Evolutionary conservation across 2,329 filamentous ascomycete genomes (phyloP), one percentile per base, ranked within the genome.

Genomic region (Trichoderma sp.): DNA sequence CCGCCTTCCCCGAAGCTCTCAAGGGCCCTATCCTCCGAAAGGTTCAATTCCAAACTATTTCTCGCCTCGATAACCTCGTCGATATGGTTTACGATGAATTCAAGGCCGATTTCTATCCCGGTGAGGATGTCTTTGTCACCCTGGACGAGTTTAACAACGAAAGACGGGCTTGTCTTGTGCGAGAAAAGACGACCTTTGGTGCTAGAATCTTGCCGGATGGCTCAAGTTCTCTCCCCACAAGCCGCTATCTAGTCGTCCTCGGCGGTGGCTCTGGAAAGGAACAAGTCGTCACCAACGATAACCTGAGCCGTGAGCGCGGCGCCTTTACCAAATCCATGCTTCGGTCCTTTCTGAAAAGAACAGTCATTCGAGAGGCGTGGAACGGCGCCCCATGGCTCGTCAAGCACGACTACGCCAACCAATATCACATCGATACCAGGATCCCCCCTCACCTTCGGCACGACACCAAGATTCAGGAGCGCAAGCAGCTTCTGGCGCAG

Each of bases 361-460:
- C 95, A 0, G 93, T 98, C n/a, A 93, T 92, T 2, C 89, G 96
- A 77, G 97, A 98, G 81, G 91, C 95, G 4, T 98, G 95, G 95
- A 96, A 92, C 76, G 96, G 96, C n/a, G 97, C 97, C 0, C 96
- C 97, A 0, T 99, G 97, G 97, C 87, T 97, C 74, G 96, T 98
- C 21, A 98, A 97, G 85, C 90, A 93, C 45, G 92, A 95, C 72
- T 92, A 97, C 76, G 97, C 97, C 1, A 91, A 91, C 63, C 89
- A 92, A 77, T 98, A 97, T 83, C 92, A 94, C 77, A 97, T 99
- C 77, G 93, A 95, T 77, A 95, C 92, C n/a, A 91, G 94, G 71
- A 91, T 98, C 14, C 97, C 97, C 7, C 89, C 92, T 69, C 93
- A 97, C 81, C 87, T 98, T 18, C 92, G 93, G 71, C 93, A 97